phyloP scores from a whole-genome alignment of 805 yeast species.

The Wickerhamiella lipophila region DNA sequence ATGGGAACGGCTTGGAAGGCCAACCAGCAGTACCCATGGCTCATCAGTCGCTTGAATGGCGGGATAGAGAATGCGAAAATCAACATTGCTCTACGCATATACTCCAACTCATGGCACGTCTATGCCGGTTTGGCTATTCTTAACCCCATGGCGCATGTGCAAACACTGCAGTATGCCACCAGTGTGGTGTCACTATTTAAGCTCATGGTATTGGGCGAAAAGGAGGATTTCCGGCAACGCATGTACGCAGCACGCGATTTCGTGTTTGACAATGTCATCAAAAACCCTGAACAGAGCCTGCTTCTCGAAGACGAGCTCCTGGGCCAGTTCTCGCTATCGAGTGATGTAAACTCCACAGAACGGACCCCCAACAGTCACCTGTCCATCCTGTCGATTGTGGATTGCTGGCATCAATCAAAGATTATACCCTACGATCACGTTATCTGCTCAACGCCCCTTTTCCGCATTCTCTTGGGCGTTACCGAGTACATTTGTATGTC shows the following conservation, averaged over 20 bases:
- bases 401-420: constrained; percentile 75
- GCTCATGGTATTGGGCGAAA: constrained; percentile 61
- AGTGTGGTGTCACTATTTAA: constrained; percentile 75
- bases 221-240: constrained; percentile 45
- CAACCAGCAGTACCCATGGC: constrained; percentile 80
- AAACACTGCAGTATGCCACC: constrained; percentile 76
- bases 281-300: constrained; percentile 40
- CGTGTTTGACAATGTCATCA: constrained; percentile 55
- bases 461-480: constrained; percentile 86
- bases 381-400: constrained; percentile 80
- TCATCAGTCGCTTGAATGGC: constrained; percentile 68
- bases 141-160: constrained; percentile 87
- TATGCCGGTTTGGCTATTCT: constrained; percentile 96
- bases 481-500: constrained; percentile 82
- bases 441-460: constrained; percentile 88
- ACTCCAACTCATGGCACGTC: constrained; percentile 93
- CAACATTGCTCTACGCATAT: constrained; percentile 82
- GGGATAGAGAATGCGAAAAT: constrained; percentile 94
- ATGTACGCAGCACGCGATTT: constrained; percentile 52
- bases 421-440: constrained; percentile 94
- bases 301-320: constrained; percentile 66
- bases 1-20: constrained; percentile 97
- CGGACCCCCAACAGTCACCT: constrained; percentile 70
- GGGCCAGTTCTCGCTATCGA: constrained; percentile 66
- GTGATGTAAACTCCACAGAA: constrained; percentile 43